Conservation (phyloP, 805 yeast species). For the Saccharomycopsis fodiens region DNA sequence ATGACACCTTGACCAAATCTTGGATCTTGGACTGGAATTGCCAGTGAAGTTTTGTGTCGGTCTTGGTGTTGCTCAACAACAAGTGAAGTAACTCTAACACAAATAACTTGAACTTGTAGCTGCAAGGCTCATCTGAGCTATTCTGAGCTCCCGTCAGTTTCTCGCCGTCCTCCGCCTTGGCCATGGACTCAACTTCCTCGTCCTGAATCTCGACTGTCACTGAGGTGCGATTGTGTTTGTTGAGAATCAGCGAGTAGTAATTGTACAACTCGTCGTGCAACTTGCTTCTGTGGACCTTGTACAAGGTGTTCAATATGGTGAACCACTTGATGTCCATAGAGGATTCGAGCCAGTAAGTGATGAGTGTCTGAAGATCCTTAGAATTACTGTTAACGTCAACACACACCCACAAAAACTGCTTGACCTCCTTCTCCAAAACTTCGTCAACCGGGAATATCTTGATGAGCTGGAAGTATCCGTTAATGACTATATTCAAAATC, state of each 20-base stretch:
- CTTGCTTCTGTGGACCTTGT: constrained; percentile 36
- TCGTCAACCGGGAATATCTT: constrained; percentile 42
- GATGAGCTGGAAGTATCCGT: constrained; percentile 51
- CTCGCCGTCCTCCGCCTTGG: constrained; percentile 24
- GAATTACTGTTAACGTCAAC: constrained; percentile 40
- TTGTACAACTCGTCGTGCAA: constrained; percentile 35
- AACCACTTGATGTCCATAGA: constrained; percentile 51
- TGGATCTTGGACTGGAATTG: constrained; percentile 40
- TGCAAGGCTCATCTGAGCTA: constrained; percentile 41
- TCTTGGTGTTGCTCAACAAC: constrained; percentile 33
- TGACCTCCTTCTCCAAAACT: constrained; percentile 38
- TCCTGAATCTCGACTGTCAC: constrained; percentile 33
- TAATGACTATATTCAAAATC: constrained; percentile 39
- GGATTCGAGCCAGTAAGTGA: constrained; percentile 55
- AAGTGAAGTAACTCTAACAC: constrained; percentile 40
- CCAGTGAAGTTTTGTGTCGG: constrained; percentile 32
- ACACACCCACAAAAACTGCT: constrained; percentile 54
- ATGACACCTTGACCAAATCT: constrained; percentile 71
- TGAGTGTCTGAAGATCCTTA: constrained; percentile 35
- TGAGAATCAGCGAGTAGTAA: constrained; percentile 35
- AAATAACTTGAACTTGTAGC: constrained; percentile 46
- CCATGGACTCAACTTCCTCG: constrained; percentile 41
- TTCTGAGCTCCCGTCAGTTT: constrained; percentile 16
- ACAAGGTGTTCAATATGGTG: constrained; percentile 42
- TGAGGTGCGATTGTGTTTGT: constrained; percentile 28